Base-by-base conservation (phyloP, 225 moss, liverwort and hornwort genomes). In the Pseudoscleropodium purum region DNA sequence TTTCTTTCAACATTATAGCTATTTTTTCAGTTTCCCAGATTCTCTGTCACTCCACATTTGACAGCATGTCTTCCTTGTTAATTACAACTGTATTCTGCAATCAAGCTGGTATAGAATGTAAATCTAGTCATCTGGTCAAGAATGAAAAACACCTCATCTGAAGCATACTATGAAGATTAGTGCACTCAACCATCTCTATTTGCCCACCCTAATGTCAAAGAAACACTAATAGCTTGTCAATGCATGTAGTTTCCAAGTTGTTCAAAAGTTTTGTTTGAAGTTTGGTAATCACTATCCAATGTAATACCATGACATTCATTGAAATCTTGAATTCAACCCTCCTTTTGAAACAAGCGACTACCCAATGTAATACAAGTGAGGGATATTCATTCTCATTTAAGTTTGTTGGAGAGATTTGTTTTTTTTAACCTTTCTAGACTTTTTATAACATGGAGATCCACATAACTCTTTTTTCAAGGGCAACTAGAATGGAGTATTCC, bases 11-110 rank as follows among this genome's bases (percentile, higher is more conserved):
- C 52, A 91, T 88, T 69, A 94, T 33, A 45, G 85, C 88, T 89
- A 91, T 89, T 79, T 95, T 97, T 72, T 98, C 95, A 80, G 92
- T 95, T 78, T 90, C 93, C 95, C 95, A 96, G 75, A 90, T 95
- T 66, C 95, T 91, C 98, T 98, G 94, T 94, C 87, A 92, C 75
- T 88, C 90, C 92, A 89, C 87, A 93, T 85, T 87, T 56, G 82
- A 89, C 85, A 88, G 66, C 82, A 91, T 79, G 63, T 92, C 86
- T 57, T 75, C 63, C 77, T 88, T 88, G 67, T 91, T 88, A 93
- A 90, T 88, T n/a, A 72, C 75, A 88, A 75, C 14, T 89, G 89
- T 54, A 76, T 69, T 85, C 56, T 88, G 70, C 67, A 92, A 75
- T 69, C 56, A 88, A 77, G 88, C 88, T 92, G 62, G 47, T 86